phyloP scores from a whole-genome alignment of 495 filamentous ascomycete genomes.

The Aspergillus campestris region DNA sequence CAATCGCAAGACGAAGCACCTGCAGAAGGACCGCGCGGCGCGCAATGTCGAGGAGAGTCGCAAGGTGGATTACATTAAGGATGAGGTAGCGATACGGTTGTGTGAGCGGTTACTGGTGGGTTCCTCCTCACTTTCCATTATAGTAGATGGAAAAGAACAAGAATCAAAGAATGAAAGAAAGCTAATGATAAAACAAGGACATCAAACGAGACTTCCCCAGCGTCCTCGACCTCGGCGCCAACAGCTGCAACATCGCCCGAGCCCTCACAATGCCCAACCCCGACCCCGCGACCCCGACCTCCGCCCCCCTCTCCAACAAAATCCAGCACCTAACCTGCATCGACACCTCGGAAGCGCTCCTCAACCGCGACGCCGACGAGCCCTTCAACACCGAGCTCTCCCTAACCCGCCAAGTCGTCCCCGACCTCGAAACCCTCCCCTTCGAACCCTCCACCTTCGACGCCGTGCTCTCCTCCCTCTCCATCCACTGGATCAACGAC shows the following conservation, averaged over 20 bases:
- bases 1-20: slow-evolving; percentile 74
- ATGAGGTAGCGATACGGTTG: slow-evolving; percentile 79
- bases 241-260: slow-evolving; percentile 87
- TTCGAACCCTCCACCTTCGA: slow-evolving; percentile 75
- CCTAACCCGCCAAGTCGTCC: slow-evolving; percentile 62
- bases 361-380: slow-evolving; percentile 72
- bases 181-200: slow-evolving; percentile 45
- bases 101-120: slow-evolving; percentile 78
- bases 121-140: not conserved
- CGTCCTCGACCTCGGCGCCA: slow-evolving; percentile 91
- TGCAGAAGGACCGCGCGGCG: slow-evolving; percentile 84
- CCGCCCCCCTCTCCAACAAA: slow-evolving; percentile 55
- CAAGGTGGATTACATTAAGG: slow-evolving; percentile 80
- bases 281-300: slow-evolving; percentile 45
- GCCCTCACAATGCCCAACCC: slow-evolving; percentile 62
- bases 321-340: slow-evolving; percentile 67
- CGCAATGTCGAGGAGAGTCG: slow-evolving; percentile 60
- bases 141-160: slow-evolving; percentile 1
- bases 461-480: slow-evolving; percentile 77
- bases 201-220: slow-evolving; percentile 79
- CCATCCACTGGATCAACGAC: slow-evolving; percentile 97
- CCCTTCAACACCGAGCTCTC: slow-evolving; percentile 67
- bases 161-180: not conserved
- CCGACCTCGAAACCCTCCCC: slow-evolving; percentile 61
- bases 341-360: slow-evolving; percentile 67